Evolutionary conservation across 1,139 yeast species (phyloP).

Genomic region (Kurtzmaniella quercitrusa): DNA sequence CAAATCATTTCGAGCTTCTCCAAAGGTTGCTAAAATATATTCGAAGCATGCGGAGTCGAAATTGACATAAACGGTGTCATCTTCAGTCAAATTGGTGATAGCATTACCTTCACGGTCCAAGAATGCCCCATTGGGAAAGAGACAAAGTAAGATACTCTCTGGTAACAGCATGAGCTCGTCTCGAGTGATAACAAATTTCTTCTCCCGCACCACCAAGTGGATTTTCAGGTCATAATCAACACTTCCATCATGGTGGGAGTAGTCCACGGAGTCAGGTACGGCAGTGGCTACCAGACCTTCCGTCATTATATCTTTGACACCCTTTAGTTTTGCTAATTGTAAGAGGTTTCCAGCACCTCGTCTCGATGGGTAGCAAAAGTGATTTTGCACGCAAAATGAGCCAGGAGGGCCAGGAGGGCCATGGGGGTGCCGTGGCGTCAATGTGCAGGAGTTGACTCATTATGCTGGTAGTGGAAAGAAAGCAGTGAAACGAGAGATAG

Average conservation of each 20-base stretch:
- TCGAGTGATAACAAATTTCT: conserved; percentile 64
- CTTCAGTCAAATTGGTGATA: conserved; percentile 71
- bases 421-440: too few species aligned
- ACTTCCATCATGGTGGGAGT: conserved; percentile 12
- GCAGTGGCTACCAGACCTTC: conserved; percentile 65
- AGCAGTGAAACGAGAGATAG: too few species aligned
- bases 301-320: conserved; percentile 22
- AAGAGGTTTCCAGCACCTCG: neutral
- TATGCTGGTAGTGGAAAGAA: too few species aligned
- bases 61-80: conserved; percentile 73
- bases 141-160: conserved; percentile 79
- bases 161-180: conserved; percentile 90
- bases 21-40: conserved; percentile 69
- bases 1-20: conserved; percentile 41
- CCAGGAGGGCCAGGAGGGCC: neutral
- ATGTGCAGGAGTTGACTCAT: neutral
- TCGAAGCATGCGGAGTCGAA: conserved; percentile 84
- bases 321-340: neutral
- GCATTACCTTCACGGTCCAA: conserved; percentile 70
- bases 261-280: conserved; percentile 31
- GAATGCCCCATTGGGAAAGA: conserved; percentile 88
- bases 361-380: neutral
- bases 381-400: neutral
- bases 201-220: conserved; percentile 62
- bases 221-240: conserved; percentile 63